Conservation (phyloP, 2,329 filamentous ascomycete species). For the Aspergillus brasiliensis region DNA sequence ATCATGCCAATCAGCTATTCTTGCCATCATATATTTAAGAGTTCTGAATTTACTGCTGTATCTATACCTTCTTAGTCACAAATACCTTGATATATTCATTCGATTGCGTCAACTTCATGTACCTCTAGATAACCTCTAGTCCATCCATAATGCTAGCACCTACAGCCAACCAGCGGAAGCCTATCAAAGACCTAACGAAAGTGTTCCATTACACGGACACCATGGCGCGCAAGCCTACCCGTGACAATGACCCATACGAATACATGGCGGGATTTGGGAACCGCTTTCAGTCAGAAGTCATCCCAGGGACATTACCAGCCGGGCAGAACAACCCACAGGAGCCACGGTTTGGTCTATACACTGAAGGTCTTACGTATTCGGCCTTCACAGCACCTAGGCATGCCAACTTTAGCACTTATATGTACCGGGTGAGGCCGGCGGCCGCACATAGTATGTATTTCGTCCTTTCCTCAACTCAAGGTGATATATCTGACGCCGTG, state of each 20-base stretch:
- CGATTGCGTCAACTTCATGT: no score
- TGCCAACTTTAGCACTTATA: slow-evolving; percentile 32
- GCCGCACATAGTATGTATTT: slow-evolving; percentile 28
- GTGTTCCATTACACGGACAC: slow-evolving; percentile 36
- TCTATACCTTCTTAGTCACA: no score
- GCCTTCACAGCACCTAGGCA: slow-evolving; percentile 30
- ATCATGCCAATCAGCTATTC: not conserved
- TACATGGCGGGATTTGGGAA: slow-evolving; percentile 35
- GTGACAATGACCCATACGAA: slow-evolving; percentile 34
- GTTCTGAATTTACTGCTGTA: no score
- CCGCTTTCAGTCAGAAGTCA: slow-evolving; percentile 35
- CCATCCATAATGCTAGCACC: slow-evolving; percentile 27
- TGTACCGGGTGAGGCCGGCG: slow-evolving; percentile 30
- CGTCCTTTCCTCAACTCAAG: not conserved
- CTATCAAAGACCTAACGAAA: slow-evolving; percentile 30
- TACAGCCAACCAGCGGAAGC: slow-evolving; percentile 22
- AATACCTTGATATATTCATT: no score
- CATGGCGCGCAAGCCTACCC: slow-evolving; percentile 30
- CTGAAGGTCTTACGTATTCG: slow-evolving; percentile 33
- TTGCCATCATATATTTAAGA: not conserved
- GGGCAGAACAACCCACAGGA: slow-evolving; percentile 38
- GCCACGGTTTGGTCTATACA: slow-evolving; percentile 33
- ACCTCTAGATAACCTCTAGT: not conserved
- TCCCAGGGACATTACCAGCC: slow-evolving; percentile 33
- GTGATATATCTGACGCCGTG: not conserved